Percentiles rank a stretch among this genome's conserved stretches.
These are phyloP conservation scores for Russula sp. DNA, from an alignment of 768 basidiomycete genomes.

Conservation along the genomic window DNA sequence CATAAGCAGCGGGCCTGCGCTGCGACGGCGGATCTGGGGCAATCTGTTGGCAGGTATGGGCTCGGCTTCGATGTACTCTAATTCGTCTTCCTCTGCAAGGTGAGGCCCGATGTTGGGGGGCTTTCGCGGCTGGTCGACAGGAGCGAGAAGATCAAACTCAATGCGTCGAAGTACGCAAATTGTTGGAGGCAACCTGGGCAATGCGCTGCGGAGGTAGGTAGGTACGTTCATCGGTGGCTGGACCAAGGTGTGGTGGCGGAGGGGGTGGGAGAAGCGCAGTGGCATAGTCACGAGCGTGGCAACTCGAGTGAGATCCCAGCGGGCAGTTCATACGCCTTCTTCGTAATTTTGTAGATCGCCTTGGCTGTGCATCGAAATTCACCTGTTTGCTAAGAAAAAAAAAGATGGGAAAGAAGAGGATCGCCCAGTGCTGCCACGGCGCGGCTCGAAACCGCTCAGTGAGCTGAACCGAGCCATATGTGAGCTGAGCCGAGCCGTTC, in stretches of 20 bases:
- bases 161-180: conserved; percentile 18
- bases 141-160: conserved; percentile 21
- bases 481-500: too few species aligned
- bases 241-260: background rate
- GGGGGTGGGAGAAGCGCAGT: background rate
- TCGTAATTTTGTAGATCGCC: too few species aligned
- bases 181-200: conserved; percentile 7
- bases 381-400: too few species aligned
- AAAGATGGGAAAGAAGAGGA: too few species aligned
- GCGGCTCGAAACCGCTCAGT: too few species aligned
- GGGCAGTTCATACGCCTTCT: too few species aligned
- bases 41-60: conserved; percentile 5
- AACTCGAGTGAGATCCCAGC: too few species aligned
- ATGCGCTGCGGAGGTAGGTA: conserved; percentile 6
- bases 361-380: too few species aligned
- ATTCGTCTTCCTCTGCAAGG: conserved; percentile 14
- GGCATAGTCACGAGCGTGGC: background rate
- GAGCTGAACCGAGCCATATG: too few species aligned
- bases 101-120: conserved; percentile 2
- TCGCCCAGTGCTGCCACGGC: too few species aligned
- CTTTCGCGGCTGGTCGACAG: conserved; percentile 3
- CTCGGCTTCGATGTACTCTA: conserved; percentile 12
- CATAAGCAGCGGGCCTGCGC: background rate
- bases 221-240: background rate
- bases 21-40: conserved; percentile 1